A percentile compares a stretch with the other conserved stretches of the same genome.
phyloP scores from a whole-genome alignment of 306 rosid genomes.

The Delonix regia region DNA sequence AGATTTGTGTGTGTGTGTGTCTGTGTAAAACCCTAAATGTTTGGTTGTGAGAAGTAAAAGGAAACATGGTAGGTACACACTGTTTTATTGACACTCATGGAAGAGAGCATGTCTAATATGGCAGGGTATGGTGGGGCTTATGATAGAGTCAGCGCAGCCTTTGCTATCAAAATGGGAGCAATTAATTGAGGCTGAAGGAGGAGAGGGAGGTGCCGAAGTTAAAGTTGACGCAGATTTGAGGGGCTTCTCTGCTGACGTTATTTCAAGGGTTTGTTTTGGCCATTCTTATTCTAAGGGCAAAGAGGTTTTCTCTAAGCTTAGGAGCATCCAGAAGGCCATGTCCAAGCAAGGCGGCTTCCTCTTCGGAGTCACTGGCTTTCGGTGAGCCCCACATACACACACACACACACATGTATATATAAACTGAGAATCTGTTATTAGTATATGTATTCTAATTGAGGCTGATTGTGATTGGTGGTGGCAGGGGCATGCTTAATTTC shows the following conservation, averaged over 20 bases:
- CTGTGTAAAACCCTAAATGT: too few species aligned
- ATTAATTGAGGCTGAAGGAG: conserved; percentile 48
- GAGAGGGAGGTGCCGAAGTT: conserved; percentile 51
- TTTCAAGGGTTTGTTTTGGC: conserved; percentile 92
- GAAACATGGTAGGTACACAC: neutral
- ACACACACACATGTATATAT: neutral
- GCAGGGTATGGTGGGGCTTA: conserved; percentile 87
- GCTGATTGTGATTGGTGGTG: neutral
- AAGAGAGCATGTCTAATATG: neutral
- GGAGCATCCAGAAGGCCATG: conserved; percentile 64
- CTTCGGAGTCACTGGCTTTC: conserved; percentile 50
- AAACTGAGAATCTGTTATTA: too few species aligned
- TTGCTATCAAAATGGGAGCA: conserved; percentile 69
- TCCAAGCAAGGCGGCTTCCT: conserved; percentile 61
- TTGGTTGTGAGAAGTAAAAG: neutral
- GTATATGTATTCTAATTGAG: neutral
- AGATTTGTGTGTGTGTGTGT: too few species aligned
- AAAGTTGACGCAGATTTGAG: conserved; percentile 72
- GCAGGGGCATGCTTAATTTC: conserved; percentile 42
- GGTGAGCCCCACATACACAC: conserved; percentile 44
- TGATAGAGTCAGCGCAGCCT: conserved; percentile 65
- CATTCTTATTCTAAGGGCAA: conserved; percentile 75
- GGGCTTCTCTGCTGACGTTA: conserved; percentile 78
- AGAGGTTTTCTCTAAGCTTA: conserved; percentile 76
- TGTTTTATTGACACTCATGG: neutral